Percentiles rank a stretch among this genome's conserved stretches.
Conservation (phyloP, 2,329 filamentous ascomycete genomes). For the Fusarium torreyae region DNA sequence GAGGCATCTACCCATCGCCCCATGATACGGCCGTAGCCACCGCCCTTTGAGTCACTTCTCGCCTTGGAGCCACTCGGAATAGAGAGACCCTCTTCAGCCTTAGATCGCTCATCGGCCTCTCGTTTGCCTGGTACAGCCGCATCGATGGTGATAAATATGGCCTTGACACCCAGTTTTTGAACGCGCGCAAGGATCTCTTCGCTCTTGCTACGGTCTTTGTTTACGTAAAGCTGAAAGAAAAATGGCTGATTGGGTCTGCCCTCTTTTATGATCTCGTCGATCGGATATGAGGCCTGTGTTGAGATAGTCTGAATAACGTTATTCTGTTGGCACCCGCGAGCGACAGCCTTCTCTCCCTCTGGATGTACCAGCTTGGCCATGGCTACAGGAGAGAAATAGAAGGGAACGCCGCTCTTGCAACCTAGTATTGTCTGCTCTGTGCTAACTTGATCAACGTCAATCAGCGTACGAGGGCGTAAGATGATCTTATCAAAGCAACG, state of each 20-base stretch:
- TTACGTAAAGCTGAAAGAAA: not conserved
- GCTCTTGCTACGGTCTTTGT: not conserved
- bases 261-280: not conserved
- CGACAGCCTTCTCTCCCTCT: not conserved
- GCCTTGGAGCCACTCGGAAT: not conserved
- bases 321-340: not conserved
- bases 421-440: constrained; percentile 40
- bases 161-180: too few relatives aligned
- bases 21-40: not conserved
- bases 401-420: constrained; percentile 36
- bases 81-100: too few relatives aligned
- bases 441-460: constrained; percentile 28
- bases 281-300: not conserved
- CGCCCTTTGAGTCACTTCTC: not conserved
- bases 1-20: too few relatives aligned
- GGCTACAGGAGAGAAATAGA: constrained; percentile 32
- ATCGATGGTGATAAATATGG: too few relatives aligned
- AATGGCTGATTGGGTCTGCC: not conserved
- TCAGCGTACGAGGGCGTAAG: constrained; percentile 48
- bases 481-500: constrained; percentile 35
- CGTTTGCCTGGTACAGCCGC: not conserved
- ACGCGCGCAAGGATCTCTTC: not conserved
- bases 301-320: not conserved
- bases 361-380: not conserved
- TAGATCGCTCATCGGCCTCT: not conserved